phyloP scores from a whole-genome alignment of 2,329 filamentous ascomycete genomes.

The Lachnellula suecica region DNA sequence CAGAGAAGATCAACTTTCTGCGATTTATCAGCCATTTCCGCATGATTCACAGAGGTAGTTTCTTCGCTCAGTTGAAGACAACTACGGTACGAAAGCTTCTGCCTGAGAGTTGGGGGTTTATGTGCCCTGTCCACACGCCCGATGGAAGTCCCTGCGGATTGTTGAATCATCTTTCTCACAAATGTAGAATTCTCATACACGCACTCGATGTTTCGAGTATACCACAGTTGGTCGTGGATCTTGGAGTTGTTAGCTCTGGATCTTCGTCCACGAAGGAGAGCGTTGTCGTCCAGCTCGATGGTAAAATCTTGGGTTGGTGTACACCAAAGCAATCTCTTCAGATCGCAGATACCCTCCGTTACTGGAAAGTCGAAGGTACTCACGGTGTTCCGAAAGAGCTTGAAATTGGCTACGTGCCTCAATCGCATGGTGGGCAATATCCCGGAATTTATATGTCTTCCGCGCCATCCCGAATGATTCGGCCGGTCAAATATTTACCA shows the following conservation, averaged over 20 bases:
- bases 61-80: conserved; percentile 97
- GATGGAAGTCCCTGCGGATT: conserved; percentile 94
- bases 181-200: conserved; percentile 83
- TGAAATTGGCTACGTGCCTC: conserved; percentile 89
- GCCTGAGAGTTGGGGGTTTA: conserved; percentile 96
- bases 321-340: conserved; percentile 77
- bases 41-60: conserved; percentile 98
- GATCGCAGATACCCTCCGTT: conserved; percentile 83
- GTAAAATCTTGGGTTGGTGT: conserved; percentile 87
- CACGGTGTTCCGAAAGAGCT: conserved; percentile 79
- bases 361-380: conserved; percentile 91
- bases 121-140: conserved; percentile 96
- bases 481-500: conserved; percentile 89
- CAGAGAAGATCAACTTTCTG: conserved; percentile 98
- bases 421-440: conserved; percentile 88
- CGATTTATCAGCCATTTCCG: conserved; percentile 99
- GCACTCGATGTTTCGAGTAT: conserved; percentile 73
- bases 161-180: conserved; percentile 92
- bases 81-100: conserved; percentile 94
- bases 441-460: conserved; percentile 95
- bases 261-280: conserved; percentile 80
- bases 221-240: conserved; percentile 70
- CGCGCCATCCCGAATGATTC: conserved; percentile 79
- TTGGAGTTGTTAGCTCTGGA: conserved; percentile 75
- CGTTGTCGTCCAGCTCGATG: conserved; percentile 87